phyloP scores from a whole-genome alignment of 192 early-diverging fungal genomes.

The Coemansia sp. region DNA sequence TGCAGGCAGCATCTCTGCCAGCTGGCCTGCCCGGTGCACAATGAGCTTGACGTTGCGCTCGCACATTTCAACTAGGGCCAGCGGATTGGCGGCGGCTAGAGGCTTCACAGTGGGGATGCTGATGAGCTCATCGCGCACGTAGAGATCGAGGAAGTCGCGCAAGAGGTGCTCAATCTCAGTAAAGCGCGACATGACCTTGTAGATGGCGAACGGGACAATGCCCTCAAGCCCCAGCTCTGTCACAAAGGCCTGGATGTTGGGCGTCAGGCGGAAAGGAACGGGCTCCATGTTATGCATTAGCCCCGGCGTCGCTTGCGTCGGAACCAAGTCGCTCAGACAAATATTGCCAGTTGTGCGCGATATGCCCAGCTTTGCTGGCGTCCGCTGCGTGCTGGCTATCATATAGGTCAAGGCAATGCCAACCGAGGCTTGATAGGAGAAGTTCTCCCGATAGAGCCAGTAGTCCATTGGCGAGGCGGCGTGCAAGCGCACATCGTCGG shows the following conservation, averaged over 20 bases:
- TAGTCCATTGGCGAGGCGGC: slow-evolving; percentile 83
- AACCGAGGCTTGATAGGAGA: slow-evolving; percentile 86
- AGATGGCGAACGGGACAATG: slow-evolving; percentile 77
- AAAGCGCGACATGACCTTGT: slow-evolving; percentile 82
- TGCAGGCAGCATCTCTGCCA: slow-evolving; percentile 40
- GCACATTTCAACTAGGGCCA: slow-evolving; percentile 49
- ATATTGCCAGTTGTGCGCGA: slow-evolving; percentile 84
- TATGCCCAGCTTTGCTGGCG: slow-evolving; percentile 86
- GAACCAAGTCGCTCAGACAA: slow-evolving; percentile 83
- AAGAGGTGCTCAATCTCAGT: slow-evolving; percentile 85
- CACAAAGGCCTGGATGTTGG: slow-evolving; percentile 94
- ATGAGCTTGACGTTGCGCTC: slow-evolving; percentile 52
- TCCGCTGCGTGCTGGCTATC: slow-evolving; percentile 82
- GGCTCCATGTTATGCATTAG: slow-evolving; percentile 74
- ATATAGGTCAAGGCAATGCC: slow-evolving; percentile 91
- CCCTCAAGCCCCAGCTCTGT: slow-evolving; percentile 93
- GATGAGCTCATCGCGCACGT: slow-evolving; percentile 91
- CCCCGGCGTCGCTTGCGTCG: slow-evolving; percentile 56
- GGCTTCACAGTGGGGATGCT: slow-evolving; percentile 65
- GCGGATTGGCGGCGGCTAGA: slow-evolving; percentile 46
- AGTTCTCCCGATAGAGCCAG: slow-evolving; percentile 94
- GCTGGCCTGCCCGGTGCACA: slow-evolving; percentile 26
- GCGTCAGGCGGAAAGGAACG: slow-evolving; percentile 98
- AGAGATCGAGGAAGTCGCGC: slow-evolving; percentile 91
- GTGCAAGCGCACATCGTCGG: slow-evolving; percentile 72